phyloP scores from a whole-genome alignment of 2,329 filamentous ascomycete genomes.

The Tothia fuscella region DNA sequence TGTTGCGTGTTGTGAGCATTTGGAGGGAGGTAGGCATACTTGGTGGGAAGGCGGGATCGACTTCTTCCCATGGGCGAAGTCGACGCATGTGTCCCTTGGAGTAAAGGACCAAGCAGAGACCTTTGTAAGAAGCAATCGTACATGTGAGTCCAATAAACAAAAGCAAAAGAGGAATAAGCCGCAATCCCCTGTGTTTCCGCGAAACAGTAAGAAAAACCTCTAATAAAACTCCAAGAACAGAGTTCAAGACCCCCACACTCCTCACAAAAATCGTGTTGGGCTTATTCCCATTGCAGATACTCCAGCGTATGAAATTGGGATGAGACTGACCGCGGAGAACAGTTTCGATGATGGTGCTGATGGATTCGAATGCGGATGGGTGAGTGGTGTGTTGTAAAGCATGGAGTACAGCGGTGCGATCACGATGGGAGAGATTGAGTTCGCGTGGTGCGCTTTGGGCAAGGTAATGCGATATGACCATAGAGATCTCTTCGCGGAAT shows the following conservation, averaged over 20 bases:
- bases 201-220: constrained; percentile 23
- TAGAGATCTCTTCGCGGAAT: constrained; percentile 29
- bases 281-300: constrained; percentile 28
- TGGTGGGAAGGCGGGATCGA: neutral
- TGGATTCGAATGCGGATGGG: constrained; percentile 31
- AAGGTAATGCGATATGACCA: constrained; percentile 30
- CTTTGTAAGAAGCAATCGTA: constrained; percentile 25
- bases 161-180: constrained; percentile 21
- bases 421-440: constrained; percentile 27
- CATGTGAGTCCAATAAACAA: constrained; percentile 26
- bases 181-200: constrained; percentile 10
- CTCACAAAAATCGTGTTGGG: constrained; percentile 22
- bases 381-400: constrained; percentile 33
- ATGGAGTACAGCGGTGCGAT: constrained; percentile 28
- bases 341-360: constrained; percentile 27
- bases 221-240: constrained; percentile 15
- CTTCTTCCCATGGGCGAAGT: constrained; percentile 30
- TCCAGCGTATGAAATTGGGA: constrained; percentile 30
- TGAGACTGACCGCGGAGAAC: constrained; percentile 27
- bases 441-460: constrained; percentile 23
- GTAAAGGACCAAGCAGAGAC: constrained; percentile 28
- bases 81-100: constrained; percentile 20
- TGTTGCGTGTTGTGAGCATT: no score
- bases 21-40: neutral
- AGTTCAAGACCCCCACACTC: constrained; percentile 14